These are phyloP conservation scores for Mesembryanthemum crystallinum DNA, from an alignment of 148 eudicot genomes.

Conservation along the genomic window DNA sequence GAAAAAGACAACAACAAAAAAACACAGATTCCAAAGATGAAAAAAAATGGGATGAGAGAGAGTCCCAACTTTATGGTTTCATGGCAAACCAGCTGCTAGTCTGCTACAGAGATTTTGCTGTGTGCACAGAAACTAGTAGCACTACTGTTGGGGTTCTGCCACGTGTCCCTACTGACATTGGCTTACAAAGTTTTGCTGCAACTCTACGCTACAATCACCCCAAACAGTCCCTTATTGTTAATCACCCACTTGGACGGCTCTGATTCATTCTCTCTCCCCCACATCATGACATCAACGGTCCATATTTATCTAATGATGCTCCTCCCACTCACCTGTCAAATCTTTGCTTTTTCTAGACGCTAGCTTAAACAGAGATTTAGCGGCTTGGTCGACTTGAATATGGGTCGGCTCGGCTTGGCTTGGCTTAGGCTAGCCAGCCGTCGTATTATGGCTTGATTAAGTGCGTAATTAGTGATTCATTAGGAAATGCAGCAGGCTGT, in stretches of 20 bases:
- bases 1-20: too few species aligned
- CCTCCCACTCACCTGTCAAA: conserved; percentile 7
- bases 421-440: neutral
- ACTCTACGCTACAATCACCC: conserved; percentile 18
- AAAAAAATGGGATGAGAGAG: too few species aligned
- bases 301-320: conserved; percentile 6
- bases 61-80: too few species aligned
- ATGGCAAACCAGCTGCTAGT: too few species aligned
- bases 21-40: too few species aligned
- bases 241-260: conserved; percentile 11
- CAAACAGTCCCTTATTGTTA: too few species aligned
- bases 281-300: conserved; percentile 10
- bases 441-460: neutral
- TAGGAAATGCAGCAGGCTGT: neutral
- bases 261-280: neutral
- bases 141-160: neutral
- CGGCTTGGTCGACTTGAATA: neutral
- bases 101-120: too few species aligned
- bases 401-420: neutral
- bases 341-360: conserved; percentile 19
- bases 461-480: neutral
- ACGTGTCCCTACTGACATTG: conserved; percentile 16
- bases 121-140: too few species aligned
- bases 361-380: neutral
- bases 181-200: conserved; percentile 3